These are phyloP conservation scores for Trichoderma sp. DNA, from an alignment of 2,329 filamentous ascomycete species.

Conservation along the genomic window DNA sequence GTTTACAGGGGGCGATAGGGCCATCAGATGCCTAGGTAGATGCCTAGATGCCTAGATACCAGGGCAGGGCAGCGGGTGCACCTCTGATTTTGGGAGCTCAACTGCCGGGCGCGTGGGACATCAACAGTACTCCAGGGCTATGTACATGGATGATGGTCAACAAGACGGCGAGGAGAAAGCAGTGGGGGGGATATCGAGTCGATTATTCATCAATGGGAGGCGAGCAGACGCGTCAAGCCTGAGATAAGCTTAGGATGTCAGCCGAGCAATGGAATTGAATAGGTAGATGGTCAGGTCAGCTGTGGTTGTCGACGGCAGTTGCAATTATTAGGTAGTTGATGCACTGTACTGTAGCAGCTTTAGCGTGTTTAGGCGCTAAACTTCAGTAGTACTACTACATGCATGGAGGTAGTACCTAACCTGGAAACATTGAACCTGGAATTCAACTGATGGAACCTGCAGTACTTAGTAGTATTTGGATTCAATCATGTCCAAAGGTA, in stretches of 20 bases:
- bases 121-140: no score
- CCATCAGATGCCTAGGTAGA: no score
- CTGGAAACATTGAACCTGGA: no score
- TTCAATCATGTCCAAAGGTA: no score
- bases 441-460: no score
- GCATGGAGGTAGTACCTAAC: no score
- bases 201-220: neutral
- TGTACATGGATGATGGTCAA: no score
- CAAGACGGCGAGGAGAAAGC: no score
- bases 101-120: neutral
- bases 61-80: neutral
- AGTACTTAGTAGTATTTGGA: no score
- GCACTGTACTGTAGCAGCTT: neutral
- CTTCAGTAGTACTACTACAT: no score
- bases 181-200: neutral
- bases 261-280: neutral
- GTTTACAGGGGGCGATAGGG: slow-evolving; percentile 9
- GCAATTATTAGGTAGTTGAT: neutral
- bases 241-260: no score
- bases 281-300: neutral
- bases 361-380: neutral
- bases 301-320: neutral
- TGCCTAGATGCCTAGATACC: no score
- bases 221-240: neutral
- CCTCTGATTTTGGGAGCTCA: neutral